Conservation (phyloP, 345 rosid species). For the Eucalyptus cloeziana region DNA sequence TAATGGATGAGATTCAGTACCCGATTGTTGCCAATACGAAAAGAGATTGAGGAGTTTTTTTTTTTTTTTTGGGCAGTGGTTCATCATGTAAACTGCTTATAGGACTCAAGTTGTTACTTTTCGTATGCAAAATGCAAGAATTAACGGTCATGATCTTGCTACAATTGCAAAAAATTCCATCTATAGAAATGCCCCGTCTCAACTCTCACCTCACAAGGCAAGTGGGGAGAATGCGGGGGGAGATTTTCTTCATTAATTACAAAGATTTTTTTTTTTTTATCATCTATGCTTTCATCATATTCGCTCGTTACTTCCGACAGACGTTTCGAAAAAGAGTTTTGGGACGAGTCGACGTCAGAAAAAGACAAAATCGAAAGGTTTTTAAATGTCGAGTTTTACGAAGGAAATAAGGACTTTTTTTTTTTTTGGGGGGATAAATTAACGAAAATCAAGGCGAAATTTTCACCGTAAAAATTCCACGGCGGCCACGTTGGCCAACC, state of each 20-base stretch:
- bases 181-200: neutral
- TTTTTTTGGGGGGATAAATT: neutral
- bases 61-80: neutral
- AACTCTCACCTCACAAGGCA: neutral
- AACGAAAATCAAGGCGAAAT: neutral
- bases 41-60: too few relatives aligned
- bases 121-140: neutral
- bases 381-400: rapidly evolving
- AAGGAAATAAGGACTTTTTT: too few relatives aligned
- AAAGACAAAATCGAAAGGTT: neutral
- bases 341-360: neutral
- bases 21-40: neutral
- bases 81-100: neutral
- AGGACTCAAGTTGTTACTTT: neutral
- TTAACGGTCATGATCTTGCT: neutral
- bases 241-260: neutral
- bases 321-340: neutral
- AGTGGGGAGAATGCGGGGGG: neutral
- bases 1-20: neutral
- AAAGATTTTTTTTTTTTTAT: neutral
- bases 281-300: neutral
- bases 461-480: rapidly evolving
- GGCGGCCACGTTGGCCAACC: neutral
- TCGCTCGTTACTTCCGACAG: rapidly evolving
- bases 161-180: neutral